These are phyloP conservation scores for Hippophae gyantsensis DNA, from an alignment of 306 rosid species.

Conservation along the genomic window DNA sequence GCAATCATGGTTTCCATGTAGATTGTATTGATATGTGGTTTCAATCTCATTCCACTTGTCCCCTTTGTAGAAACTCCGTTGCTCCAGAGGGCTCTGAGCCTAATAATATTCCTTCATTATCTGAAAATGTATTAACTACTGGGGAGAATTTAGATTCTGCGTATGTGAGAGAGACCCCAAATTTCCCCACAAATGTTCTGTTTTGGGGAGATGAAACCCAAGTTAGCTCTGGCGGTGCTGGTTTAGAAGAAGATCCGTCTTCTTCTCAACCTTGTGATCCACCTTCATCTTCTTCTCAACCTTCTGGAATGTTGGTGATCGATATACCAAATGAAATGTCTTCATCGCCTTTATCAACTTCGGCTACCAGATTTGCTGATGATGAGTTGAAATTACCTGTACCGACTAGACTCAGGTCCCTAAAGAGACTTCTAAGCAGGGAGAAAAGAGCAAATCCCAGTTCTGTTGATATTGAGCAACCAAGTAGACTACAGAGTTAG, in stretches of 20 bases:
- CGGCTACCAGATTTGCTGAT: constrained; percentile 35
- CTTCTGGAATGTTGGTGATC: constrained; percentile 51
- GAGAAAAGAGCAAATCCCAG: constrained; percentile 54
- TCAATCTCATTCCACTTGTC: constrained; percentile 85
- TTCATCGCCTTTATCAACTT: constrained; percentile 37
- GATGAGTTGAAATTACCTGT: constrained; percentile 74
- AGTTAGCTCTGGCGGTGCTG: constrained; percentile 39
- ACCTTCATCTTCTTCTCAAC: constrained; percentile 34
- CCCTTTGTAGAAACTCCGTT: constrained; percentile 73
- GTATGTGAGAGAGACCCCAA: constrained; percentile 43
- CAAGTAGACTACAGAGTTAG: constrained; percentile 37
- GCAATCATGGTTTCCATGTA: constrained; percentile 91
- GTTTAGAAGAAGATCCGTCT: constrained; percentile 51
- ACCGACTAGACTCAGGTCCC: constrained; percentile 53
- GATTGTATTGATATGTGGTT: constrained; percentile 99
- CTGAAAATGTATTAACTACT: constrained; percentile 13
- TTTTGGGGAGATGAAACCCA: constrained; percentile 76
- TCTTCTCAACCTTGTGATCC: constrained; percentile 21
- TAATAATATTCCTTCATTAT: not conserved
- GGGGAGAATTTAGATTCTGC: constrained; percentile 28
- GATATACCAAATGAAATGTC: constrained; percentile 50
- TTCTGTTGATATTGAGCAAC: constrained; percentile 55
- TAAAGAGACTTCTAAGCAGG: constrained; percentile 81
- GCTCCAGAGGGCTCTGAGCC: constrained; percentile 17
- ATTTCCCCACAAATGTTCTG: constrained; percentile 74